These are phyloP conservation scores for Juglanconis juglandina DNA, from an alignment of 2,329 filamentous ascomycete genomes.

Conservation along the genomic window DNA sequence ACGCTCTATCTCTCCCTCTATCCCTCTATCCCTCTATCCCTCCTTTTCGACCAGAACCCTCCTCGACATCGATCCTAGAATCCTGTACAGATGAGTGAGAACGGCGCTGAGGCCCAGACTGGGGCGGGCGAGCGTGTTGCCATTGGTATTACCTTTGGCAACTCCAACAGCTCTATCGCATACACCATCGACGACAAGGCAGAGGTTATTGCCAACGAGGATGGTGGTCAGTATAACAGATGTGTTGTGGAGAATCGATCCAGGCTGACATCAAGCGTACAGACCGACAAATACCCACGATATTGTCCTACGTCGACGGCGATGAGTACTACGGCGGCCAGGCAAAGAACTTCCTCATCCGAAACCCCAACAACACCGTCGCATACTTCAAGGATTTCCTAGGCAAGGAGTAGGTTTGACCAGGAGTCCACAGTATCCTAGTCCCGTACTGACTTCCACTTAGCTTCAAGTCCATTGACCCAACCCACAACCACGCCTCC, in stretches of 20 bases:
- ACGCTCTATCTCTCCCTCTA: background rate
- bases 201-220: conserved; percentile 98
- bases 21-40: conserved; percentile 14
- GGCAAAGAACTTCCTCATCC: conserved; percentile 88
- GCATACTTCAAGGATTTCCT: conserved; percentile 95
- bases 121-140: conserved; percentile 61
- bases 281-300: conserved; percentile 96
- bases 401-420: conserved; percentile 75
- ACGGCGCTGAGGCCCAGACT: conserved; percentile 40
- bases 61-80: background rate
- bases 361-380: conserved; percentile 89
- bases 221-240: conserved; percentile 67
- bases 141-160: conserved; percentile 97
- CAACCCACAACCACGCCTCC: conserved; percentile 88
- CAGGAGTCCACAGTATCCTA: background rate
- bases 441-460: conserved; percentile 19
- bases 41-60: conserved; percentile 6
- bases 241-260: background rate
- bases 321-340: conserved; percentile 97
- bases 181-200: conserved; percentile 90
- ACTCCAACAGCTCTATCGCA: conserved; percentile 96
- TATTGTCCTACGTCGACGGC: conserved; percentile 90
- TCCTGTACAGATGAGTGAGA: conserved; percentile 41
- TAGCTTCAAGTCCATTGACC: conserved; percentile 92
- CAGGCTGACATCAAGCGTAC: conserved; percentile 7